Percentiles rank a stretch among this genome's conserved stretches.
Evolutionary conservation across 257 asterid species (phyloP).

Genomic region (Coffea canephora): DNA sequence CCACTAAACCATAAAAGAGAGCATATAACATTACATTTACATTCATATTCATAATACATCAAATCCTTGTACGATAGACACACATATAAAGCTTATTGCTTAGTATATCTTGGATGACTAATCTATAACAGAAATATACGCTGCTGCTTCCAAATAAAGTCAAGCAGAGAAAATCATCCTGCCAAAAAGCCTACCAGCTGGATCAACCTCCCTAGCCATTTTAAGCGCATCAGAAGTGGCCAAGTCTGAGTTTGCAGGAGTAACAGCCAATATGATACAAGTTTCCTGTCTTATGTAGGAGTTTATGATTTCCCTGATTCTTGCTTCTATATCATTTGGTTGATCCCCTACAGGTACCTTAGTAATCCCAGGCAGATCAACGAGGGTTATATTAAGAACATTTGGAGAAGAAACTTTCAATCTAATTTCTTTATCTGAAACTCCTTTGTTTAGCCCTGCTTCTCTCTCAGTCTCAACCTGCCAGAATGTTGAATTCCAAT

Average conservation of each 20-base stretch:
- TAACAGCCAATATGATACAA: conserved; percentile 75
- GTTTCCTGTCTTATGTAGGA: conserved; percentile 51
- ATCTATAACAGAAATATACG: neutral
- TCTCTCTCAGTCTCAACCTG: conserved; percentile 81
- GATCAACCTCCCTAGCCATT: conserved; percentile 80
- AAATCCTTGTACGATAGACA: neutral
- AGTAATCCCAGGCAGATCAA: conserved; percentile 81
- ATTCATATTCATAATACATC: neutral
- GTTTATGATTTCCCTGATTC: conserved; percentile 77
- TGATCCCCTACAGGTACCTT: conserved; percentile 92
- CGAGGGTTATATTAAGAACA: conserved; percentile 76
- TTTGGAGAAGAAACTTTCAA: conserved; percentile 72
- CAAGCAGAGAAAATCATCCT: neutral
- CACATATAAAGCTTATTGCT: neutral
- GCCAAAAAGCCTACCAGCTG: conserved; percentile 48
- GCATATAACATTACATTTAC: neutral
- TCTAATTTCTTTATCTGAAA: conserved; percentile 67
- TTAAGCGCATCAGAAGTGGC: conserved; percentile 89
- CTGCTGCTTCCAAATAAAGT: neutral
- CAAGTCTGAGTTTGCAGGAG: conserved; percentile 85
- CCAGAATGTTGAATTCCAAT: neutral
- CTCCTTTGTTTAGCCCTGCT: conserved; percentile 71
- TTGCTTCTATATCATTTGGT: conserved; percentile 80
- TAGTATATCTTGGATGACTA: neutral
- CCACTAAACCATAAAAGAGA: neutral